phyloP scores from a whole-genome alignment of 768 basidiomycete species.

The Gloeophyllum trabeum region DNA sequence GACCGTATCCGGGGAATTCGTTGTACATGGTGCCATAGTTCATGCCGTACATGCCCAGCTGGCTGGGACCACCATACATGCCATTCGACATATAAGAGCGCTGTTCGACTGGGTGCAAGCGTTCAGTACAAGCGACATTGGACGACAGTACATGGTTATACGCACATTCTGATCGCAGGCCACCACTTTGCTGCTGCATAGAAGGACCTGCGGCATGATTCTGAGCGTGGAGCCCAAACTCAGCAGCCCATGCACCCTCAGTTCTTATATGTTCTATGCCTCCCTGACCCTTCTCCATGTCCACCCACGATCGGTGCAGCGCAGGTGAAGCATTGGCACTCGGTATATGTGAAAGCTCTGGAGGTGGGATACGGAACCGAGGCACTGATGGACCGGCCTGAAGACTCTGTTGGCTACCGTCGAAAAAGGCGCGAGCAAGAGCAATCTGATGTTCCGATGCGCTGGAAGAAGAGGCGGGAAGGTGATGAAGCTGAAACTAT shows the following conservation, averaged over 20 bases:
- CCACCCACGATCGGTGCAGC: too few relatives aligned
- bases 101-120: background rate
- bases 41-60: conserved; percentile 14
- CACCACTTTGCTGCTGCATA: too few relatives aligned
- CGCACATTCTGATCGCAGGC: too few relatives aligned
- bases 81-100: background rate
- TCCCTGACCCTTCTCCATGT: too few relatives aligned
- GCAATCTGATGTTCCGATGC: conserved; percentile 52
- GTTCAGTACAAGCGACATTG: too few relatives aligned
- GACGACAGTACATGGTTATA: too few relatives aligned
- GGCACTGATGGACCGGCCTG: too few relatives aligned
- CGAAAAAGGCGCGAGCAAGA: conserved; percentile 76
- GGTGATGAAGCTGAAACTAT: conserved; percentile 52
- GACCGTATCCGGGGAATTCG: background rate
- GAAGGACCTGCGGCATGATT: too few relatives aligned
- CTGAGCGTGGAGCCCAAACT: background rate
- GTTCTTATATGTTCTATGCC: background rate
- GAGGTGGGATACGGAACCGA: too few relatives aligned
- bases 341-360: too few relatives aligned
- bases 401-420: conserved; percentile 28
- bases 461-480: conserved; percentile 45
- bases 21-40: conserved; percentile 7
- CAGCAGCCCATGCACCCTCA: background rate
- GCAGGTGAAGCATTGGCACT: too few relatives aligned
- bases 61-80: background rate